phyloP scores from a whole-genome alignment of 768 basidiomycete species.

The Mycena rebaudengoi region DNA sequence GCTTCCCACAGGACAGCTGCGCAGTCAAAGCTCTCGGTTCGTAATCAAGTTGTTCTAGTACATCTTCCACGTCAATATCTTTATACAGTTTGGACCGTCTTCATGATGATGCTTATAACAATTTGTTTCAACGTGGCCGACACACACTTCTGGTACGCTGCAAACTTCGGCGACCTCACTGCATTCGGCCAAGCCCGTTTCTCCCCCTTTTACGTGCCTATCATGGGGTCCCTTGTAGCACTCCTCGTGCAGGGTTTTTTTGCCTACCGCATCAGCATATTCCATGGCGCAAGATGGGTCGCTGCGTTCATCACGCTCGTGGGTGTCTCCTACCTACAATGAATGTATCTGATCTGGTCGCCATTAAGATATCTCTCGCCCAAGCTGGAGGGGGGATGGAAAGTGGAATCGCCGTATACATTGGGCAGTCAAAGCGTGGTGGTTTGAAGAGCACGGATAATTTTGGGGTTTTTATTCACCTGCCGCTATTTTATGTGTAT shows the following conservation, averaged over 20 bases:
- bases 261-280: constrained; percentile 40
- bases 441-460: no score
- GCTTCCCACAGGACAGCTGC: constrained; percentile 30
- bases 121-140: constrained; percentile 34
- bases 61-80: neutral
- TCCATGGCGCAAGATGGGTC: constrained; percentile 22
- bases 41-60: constrained; percentile 2
- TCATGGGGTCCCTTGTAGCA: constrained; percentile 34
- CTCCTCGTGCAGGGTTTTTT: constrained; percentile 40
- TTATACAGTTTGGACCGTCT: constrained; percentile 35
- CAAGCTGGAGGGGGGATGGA: constrained; percentile 29
- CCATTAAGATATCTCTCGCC: constrained; percentile 22
- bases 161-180: constrained; percentile 37
- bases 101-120: constrained; percentile 34
- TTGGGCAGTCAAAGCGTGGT: constrained; percentile 15
- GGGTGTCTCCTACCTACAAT: neutral
- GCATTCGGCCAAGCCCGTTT: constrained; percentile 30
- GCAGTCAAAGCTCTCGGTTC: constrained; percentile 30
- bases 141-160: constrained; percentile 35
- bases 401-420: constrained; percentile 17
- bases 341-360: no score
- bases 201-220: constrained; percentile 36
- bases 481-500: constrained; percentile 21
- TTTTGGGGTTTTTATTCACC: no score
- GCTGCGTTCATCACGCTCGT: constrained; percentile 21